Evolutionary conservation across 305 asterid species (phyloP).

Genomic region (Fraxinus floribunda): DNA sequence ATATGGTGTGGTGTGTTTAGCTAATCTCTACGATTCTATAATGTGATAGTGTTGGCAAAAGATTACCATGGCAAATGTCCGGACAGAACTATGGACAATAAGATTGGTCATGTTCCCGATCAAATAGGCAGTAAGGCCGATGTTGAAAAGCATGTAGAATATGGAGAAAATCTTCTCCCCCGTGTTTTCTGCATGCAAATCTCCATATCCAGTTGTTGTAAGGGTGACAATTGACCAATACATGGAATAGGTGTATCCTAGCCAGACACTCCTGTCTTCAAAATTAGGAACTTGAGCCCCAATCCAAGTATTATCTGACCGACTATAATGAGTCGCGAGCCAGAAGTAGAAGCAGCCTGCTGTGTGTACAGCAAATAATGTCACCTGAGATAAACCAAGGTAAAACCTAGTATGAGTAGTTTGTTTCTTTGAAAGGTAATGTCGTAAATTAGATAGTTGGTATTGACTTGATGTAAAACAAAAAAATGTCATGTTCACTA

Average conservation of each 20-base stretch:
- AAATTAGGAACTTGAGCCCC: slow-evolving; percentile 63
- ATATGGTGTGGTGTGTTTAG: background rate
- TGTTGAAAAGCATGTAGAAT: slow-evolving; percentile 91
- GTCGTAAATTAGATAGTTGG: background rate
- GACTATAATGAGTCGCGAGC: slow-evolving; percentile 64
- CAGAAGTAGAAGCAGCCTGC: slow-evolving; percentile 93
- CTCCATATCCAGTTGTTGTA: slow-evolving; percentile 88
- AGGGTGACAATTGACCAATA: slow-evolving; percentile 93
- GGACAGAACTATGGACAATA: slow-evolving; percentile 67
- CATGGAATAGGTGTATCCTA: slow-evolving; percentile 79
- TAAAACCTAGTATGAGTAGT: background rate
- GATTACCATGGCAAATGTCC: slow-evolving; percentile 79
- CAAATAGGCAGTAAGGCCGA: slow-evolving; percentile 86
- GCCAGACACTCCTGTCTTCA: slow-evolving; percentile 57
- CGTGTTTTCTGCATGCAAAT: slow-evolving; percentile 72
- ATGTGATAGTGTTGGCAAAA: background rate
- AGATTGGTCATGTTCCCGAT: slow-evolving; percentile 96
- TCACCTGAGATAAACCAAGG: slow-evolving; percentile 55
- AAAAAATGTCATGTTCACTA: background rate
- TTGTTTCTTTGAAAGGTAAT: background rate
- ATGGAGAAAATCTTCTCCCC: slow-evolving; percentile 82
- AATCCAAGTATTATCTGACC: slow-evolving; percentile 63
- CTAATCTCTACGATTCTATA: background rate
- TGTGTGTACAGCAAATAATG: slow-evolving; percentile 70
- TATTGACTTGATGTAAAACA: background rate